Percentiles rank a stretch among this genome's conserved stretches.
phyloP scores from a whole-genome alignment of 257 asterid species.

The Forsythia viridissima region DNA sequence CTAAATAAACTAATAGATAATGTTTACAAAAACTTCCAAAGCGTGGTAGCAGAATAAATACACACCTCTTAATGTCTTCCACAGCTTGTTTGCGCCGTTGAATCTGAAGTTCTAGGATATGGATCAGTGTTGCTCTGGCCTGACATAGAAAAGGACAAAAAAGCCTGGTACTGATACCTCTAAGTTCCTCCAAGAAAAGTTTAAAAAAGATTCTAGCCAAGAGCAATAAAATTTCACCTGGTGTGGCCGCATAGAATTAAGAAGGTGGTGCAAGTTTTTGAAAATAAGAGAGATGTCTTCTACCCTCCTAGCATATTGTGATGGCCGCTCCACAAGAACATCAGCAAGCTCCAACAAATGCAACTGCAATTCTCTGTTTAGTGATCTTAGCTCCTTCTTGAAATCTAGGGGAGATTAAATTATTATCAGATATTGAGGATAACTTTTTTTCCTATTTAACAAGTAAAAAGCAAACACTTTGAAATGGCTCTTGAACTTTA shows the following conservation, averaged over 20 bases:
- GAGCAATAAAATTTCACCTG: slow-evolving; percentile 55
- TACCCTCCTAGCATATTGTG: slow-evolving; percentile 95
- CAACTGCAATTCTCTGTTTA: slow-evolving; percentile 86
- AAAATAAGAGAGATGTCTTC: slow-evolving; percentile 90
- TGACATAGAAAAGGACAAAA: slow-evolving; percentile 31
- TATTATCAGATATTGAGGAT: slow-evolving; percentile 21
- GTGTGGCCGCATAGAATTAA: slow-evolving; percentile 93
- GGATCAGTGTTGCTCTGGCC: slow-evolving; percentile 98
- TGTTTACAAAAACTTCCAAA: slow-evolving; percentile 12
- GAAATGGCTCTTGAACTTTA: background rate
- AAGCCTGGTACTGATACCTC: background rate
- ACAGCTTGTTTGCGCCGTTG: slow-evolving; percentile 90
- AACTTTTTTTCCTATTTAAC: slow-evolving; percentile 9
- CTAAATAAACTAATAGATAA: slow-evolving; percentile 5
- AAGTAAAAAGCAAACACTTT: background rate
- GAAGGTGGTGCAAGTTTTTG: slow-evolving; percentile 92
- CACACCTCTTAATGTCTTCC: slow-evolving; percentile 91
- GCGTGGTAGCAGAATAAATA: background rate
- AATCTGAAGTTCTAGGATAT: slow-evolving; percentile 93
- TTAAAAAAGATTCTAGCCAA: background rate
- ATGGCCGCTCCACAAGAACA: slow-evolving; percentile 92
- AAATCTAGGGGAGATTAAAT: slow-evolving; percentile 49
- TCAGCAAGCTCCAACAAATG: slow-evolving; percentile 92
- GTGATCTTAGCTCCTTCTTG: slow-evolving; percentile 88
- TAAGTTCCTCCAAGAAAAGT: slow-evolving; percentile 8